Base-by-base conservation (phyloP, 768 basidiomycete species). In the Pilatotrama ljubarskyi region DNA sequence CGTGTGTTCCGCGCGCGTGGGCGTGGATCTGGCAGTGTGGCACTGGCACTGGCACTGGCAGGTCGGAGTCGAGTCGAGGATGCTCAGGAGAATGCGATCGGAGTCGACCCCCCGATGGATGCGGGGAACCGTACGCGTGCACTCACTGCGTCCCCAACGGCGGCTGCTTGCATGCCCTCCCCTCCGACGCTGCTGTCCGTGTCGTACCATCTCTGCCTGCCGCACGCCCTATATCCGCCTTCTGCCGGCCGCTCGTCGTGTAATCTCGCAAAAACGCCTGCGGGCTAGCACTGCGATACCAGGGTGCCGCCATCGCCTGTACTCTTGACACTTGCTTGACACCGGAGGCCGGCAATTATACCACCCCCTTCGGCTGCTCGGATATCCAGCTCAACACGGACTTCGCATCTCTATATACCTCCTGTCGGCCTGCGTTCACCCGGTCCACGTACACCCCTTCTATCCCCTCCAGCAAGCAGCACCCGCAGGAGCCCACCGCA, bases 311-410 rank as follows among this genome's bases (percentile, higher is more conserved):
- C 46, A 13, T 37, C 15, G 2, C 26, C 32, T 29, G 29, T 14
- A 26, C 14, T 14, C 36, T 6, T 36, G 51, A 36, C 29, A 35
- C 29, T 32, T 14, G 15, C 36, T 15, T 37, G 51, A 36, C 29
- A 35, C 29, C 42, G 32, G 35, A 24, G 20, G 35, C 24, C 46
- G 50, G 50, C 50, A n/a, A 36, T 48, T 47, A 54, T 49, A 51
- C 59, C 47, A 60, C 40, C 51, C 24, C 18, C 59, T 26, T 60
- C 59, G 59, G 59, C 59, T 60, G 42, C 44, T 48, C 59, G 43
- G 59, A 46, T 36, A 40, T 46, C 18, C 24, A 46, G 9, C 37
- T 36, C 15, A 13, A 40, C 51, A 9, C 37, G 14, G 13, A 37
- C 15, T 20, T 22, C 17, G 17, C n/a, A 10, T 35, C 44, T 15